Evolutionary conservation across 2,329 filamentous ascomycete species (phyloP).

Genomic region (Cladophialophora yegresii): DNA sequence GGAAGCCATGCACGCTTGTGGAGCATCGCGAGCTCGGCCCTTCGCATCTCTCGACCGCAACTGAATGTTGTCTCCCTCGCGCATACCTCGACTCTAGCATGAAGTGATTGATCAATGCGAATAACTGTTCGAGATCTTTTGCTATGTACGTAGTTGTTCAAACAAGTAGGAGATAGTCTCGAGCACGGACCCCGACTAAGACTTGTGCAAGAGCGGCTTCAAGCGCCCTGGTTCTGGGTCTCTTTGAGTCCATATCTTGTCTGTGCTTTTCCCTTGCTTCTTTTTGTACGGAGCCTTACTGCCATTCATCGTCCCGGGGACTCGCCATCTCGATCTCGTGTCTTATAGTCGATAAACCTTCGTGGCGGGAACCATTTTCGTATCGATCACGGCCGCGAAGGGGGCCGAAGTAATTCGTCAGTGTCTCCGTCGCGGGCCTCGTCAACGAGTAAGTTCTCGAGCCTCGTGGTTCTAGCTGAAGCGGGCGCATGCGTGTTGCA

Average conservation of each 20-base stretch:
- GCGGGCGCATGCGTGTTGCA: too few relatives aligned
- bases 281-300: neutral
- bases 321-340: neutral
- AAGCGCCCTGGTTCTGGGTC: neutral
- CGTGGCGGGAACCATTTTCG: too few relatives aligned
- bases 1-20: neutral
- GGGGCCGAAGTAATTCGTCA: too few relatives aligned
- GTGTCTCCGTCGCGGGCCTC: too few relatives aligned
- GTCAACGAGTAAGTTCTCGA: too few relatives aligned
- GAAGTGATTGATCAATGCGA: neutral
- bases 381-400: too few relatives aligned
- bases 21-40: neutral
- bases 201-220: neutral
- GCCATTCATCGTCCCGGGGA: neutral
- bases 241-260: neutral
- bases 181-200: too few relatives aligned
- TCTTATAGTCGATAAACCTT: too few relatives aligned
- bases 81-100: neutral
- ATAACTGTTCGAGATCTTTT: neutral
- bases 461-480: too few relatives aligned
- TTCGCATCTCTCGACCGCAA: neutral
- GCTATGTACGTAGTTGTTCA: neutral
- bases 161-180: neutral
- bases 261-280: neutral
- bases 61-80: neutral